Evolutionary conservation across 371 early-diverging fungal species (phyloP).

Genomic region (Mortierella sp.): DNA sequence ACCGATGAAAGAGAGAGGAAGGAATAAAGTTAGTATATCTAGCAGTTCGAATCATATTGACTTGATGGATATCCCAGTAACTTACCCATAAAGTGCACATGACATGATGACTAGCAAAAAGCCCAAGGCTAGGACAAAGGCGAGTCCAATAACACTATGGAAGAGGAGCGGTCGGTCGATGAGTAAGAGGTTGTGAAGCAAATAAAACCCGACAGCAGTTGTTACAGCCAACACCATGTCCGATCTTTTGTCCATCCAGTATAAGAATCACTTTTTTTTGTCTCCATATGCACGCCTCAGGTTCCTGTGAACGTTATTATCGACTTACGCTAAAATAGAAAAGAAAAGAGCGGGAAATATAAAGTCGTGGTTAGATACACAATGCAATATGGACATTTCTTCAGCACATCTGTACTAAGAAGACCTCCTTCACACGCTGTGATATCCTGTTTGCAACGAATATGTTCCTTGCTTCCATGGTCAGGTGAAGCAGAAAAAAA

Average conservation of each 20-base stretch:
- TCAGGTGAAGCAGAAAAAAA: neutral
- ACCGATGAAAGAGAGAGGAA: neutral
- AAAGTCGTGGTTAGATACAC: slow-evolving; percentile 1
- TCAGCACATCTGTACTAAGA: neutral
- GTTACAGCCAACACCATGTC: neutral
- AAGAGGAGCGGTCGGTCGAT: neutral
- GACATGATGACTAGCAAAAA: slow-evolving; percentile 93
- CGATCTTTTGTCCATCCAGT: neutral
- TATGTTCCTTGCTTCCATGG: neutral
- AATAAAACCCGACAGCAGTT: too few relatives aligned
- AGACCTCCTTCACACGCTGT: too few relatives aligned
- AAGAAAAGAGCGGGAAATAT: neutral
- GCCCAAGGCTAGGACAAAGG: slow-evolving; percentile 90
- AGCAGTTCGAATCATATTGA: neutral
- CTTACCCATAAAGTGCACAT: slow-evolving; percentile 90
- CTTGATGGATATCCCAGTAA: neutral
- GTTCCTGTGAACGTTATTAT: neutral
- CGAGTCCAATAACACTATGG: slow-evolving; percentile 81
- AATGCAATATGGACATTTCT: neutral
- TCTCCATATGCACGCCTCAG: slow-evolving; percentile 15
- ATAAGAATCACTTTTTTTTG: neutral
- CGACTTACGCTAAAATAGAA: slow-evolving; percentile 18
- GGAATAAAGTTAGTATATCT: neutral
- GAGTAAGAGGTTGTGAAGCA: neutral
- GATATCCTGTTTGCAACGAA: too few relatives aligned